A percentile compares a stretch with the other conserved stretches of the same genome.
These are phyloP conservation scores for Parastagonospora avenae DNA, from an alignment of 2,329 filamentous ascomycete genomes.

Conservation along the genomic window DNA sequence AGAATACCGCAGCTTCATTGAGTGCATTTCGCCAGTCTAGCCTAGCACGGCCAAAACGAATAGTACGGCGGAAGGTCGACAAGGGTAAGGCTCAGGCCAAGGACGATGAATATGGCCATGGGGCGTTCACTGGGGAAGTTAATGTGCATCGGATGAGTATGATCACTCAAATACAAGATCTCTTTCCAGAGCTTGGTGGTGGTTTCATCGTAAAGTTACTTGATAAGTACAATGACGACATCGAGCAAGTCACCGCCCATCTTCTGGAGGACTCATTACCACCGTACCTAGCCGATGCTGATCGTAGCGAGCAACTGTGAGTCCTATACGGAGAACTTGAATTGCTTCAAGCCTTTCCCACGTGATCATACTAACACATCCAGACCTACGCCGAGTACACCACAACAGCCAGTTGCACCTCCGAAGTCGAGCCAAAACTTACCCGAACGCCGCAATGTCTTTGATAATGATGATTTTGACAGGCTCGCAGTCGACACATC, in stretches of 20 bases:
- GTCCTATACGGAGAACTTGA: conserved; percentile 1
- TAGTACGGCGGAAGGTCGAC: conserved; percentile 62
- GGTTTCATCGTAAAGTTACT: conserved; percentile 80
- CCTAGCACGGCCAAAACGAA: conserved; percentile 57
- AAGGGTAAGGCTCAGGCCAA: conserved; percentile 66
- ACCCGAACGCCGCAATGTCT: conserved; percentile 71
- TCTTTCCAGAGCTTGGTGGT: conserved; percentile 86
- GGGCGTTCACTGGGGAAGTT: conserved; percentile 53
- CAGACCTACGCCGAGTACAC: conserved; percentile 21
- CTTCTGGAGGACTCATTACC: conserved; percentile 80
- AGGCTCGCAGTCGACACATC: conserved; percentile 67
- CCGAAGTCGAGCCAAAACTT: conserved; percentile 62
- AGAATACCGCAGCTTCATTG: conserved; percentile 65
- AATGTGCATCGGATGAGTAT: conserved; percentile 84
- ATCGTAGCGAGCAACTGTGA: conserved; percentile 69
- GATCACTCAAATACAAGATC: conserved; percentile 87
- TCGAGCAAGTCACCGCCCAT: conserved; percentile 80
- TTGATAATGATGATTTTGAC: conserved; percentile 78
- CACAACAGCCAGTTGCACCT: conserved; percentile 51
- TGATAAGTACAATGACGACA: conserved; percentile 76
- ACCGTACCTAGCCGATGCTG: conserved; percentile 65
- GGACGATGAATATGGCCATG: conserved; percentile 43
- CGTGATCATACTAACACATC: conserved; percentile 18
- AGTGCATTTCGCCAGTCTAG: conserved; percentile 62
- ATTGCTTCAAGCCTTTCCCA: too few species aligned